Conservation (phyloP, 2,329 filamentous ascomycete species). For the Ophiostoma sp. region DNA sequence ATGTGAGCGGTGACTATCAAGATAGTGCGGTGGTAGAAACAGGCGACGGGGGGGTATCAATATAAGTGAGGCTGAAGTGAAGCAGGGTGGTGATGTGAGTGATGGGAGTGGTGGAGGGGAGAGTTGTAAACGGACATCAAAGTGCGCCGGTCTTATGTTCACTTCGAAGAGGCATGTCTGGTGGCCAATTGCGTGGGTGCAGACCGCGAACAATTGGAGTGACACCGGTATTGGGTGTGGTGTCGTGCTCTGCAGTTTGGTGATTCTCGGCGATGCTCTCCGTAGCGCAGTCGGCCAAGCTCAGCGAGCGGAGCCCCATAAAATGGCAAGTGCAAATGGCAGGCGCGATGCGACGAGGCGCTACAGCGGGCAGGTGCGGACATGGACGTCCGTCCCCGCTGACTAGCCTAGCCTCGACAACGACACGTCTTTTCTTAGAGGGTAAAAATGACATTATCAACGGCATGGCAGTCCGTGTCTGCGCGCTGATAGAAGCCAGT, state of each 20-base stretch:
- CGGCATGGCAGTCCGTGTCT: neutral
- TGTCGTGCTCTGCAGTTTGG: neutral
- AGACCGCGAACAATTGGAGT: neutral
- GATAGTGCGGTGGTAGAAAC: neutral
- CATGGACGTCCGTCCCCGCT: conserved; percentile 8
- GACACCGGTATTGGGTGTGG: neutral
- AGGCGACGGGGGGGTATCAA: neutral
- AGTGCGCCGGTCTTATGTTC: neutral
- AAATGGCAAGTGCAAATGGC: neutral
- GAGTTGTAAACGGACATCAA: neutral
- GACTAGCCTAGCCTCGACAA: neutral
- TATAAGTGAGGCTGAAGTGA: conserved; percentile 1
- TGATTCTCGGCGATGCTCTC: conserved; percentile 17
- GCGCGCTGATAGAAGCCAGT: neutral
- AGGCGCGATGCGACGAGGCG: neutral
- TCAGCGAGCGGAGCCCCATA: conserved; percentile 7
- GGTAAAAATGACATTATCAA: neutral
- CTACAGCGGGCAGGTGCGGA: neutral
- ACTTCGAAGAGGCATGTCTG: neutral
- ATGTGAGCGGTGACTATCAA: neutral
- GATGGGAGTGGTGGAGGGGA: neutral
- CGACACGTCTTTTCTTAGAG: neutral
- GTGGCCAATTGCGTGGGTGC: neutral
- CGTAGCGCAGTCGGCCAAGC: conserved; percentile 10
- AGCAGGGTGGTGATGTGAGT: neutral